Base-by-base conservation (phyloP, 176 grass and related monocot genomes). In the Olyra latifolia region DNA sequence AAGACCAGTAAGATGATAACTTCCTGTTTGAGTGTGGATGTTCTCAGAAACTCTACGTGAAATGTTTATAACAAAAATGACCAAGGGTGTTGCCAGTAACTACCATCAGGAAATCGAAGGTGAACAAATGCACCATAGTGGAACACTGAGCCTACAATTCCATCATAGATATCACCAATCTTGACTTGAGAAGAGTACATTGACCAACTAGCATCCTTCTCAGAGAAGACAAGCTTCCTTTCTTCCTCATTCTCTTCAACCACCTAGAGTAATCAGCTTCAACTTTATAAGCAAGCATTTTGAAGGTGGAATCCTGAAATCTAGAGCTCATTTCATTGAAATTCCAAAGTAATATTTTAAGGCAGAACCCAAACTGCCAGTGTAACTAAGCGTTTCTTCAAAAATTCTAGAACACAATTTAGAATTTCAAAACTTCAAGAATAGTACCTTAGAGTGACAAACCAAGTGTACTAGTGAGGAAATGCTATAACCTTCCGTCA, bases 101-200 rank as follows among this genome's bases (percentile, higher is more conserved):
- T 95, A 98, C 92, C 95, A 89, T 98, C 95, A 81, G 90, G 92
- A 72, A 95, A 93, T 38, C 79, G 75, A 41, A 98, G 86, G 81
- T 95, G 83, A 75, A 95, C 90, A 89, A 93, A 98, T 93, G 92
- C 92, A 43, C 95, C 95, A 62, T 94, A 98, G 54, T 87, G 87
- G 63, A 92, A 91, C 8, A 95, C 74, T 50, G 90, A 98, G 68
- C 77, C 86, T 2, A 98, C 90, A 78, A 64, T 88, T 72, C 86
- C 95, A 79, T 95, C 81, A 75, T 87, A 93, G 57, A 80, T 74
- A 30, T 80, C 82, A 6, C 90, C 90, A 58, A 84, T 78, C 54
- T 91, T 89, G 53, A 95, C 78, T 66, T 88, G 84, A 24, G 85
- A 87, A 80, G 88, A 83, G 46, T 95, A 91, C 1, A 61, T 82